These are phyloP conservation scores for Blepharisma undulans DNA, from an alignment of 169 alveolate species.

Conservation along the genomic window DNA sequence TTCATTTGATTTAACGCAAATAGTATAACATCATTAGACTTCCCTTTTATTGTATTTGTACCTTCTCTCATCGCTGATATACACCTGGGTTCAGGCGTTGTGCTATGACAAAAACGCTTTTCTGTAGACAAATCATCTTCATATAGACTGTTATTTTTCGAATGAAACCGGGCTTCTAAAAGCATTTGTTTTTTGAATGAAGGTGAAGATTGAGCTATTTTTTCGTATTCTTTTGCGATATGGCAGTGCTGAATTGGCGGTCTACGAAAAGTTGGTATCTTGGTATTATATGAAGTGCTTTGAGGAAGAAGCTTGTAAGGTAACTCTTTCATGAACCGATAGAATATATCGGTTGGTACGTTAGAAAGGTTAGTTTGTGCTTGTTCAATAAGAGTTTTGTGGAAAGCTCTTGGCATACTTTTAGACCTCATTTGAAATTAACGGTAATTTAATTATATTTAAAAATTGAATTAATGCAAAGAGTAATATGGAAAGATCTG, in stretches of 20 bases:
- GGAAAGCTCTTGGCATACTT: not conserved
- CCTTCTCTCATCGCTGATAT: not conserved
- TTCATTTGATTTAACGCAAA: not conserved
- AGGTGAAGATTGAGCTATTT: not conserved
- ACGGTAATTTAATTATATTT: not conserved
- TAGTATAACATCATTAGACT: not conserved
- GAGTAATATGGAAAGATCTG: not conserved
- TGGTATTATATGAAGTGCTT: not conserved
- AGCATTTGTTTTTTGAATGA: not conserved
- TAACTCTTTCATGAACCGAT: not conserved
- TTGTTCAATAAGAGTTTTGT: not conserved
- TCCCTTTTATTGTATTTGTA: not conserved
- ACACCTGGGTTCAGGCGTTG: not conserved
- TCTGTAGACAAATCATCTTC: not conserved
- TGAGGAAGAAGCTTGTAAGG: not conserved
- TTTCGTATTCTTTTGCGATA: not conserved
- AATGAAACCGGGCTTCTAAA: not conserved
- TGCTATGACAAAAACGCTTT: not conserved
- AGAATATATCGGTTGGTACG: not conserved
- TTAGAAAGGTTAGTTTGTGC: not conserved
- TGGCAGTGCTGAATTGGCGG: not conserved
- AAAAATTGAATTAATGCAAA: not conserved
- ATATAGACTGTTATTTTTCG: not conserved
- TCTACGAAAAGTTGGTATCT: not conserved
- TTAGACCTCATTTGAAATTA: not conserved